These are phyloP conservation scores for Taiozyma sp. DNA, from an alignment of 1,139 yeast genomes.

Conservation along the genomic window DNA sequence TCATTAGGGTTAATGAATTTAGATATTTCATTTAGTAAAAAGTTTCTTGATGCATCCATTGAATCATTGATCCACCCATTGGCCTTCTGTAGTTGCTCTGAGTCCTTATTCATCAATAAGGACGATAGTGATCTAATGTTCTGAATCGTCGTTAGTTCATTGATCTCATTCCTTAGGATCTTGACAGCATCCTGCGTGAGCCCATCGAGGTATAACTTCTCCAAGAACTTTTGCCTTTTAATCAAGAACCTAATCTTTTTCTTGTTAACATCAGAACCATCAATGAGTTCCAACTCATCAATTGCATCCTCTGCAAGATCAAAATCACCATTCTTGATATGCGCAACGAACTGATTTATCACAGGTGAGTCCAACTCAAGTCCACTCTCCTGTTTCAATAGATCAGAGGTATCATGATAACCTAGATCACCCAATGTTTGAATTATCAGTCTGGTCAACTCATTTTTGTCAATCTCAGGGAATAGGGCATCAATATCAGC, in stretches of 20 bases:
- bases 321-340: constrained; percentile 39
- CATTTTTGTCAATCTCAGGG: constrained; percentile 30
- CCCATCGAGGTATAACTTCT: constrained; percentile 29
- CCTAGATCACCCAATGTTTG: constrained; percentile 47
- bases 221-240: constrained; percentile 34
- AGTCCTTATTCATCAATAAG: constrained; percentile 30
- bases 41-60: constrained; percentile 33
- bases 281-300: constrained; percentile 25
- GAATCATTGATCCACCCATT: constrained; percentile 35
- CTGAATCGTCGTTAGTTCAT: constrained; percentile 24
- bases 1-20: constrained; percentile 44
- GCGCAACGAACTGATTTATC: constrained; percentile 33
- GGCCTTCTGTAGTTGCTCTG: constrained; percentile 20
- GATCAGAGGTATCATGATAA: constrained; percentile 32
- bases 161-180: constrained; percentile 35
- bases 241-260: constrained; percentile 29
- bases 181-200: constrained; percentile 35
- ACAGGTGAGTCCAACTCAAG: constrained; percentile 37
- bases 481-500: constrained; percentile 4
- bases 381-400: constrained; percentile 35
- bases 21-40: constrained; percentile 38
- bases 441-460: constrained; percentile 42
- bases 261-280: constrained; percentile 10
- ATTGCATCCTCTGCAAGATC: constrained; percentile 33
- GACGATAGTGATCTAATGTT: constrained; percentile 31